These are phyloP conservation scores for Dictyostelium firmibasis DNA, from an alignment of 78 protist species.

Conservation along the genomic window DNA sequence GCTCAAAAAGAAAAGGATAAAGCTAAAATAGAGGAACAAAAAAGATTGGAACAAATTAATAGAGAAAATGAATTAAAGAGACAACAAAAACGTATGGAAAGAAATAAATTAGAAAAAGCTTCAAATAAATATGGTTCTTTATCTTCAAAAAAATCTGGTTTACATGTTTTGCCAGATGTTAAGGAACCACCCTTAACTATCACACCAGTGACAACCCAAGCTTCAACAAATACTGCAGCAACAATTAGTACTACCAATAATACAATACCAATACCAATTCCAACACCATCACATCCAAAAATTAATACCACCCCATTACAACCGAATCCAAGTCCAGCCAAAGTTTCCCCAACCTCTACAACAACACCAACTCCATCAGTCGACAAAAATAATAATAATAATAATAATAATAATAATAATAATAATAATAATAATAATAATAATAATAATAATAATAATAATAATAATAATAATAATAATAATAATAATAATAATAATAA, in stretches of 20 bases:
- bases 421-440: background rate
- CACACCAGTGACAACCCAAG: background rate
- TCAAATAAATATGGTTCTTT: background rate
- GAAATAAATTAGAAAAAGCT: slow-evolving; percentile 44
- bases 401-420: background rate
- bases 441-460: background rate
- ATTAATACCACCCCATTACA: background rate
- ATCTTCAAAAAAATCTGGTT: background rate
- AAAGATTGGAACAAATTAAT: background rate
- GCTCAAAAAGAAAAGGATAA: slow-evolving; percentile 17
- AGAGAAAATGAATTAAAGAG: slow-evolving; percentile 34
- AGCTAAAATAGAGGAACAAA: background rate
- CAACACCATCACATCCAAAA: background rate
- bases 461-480: background rate
- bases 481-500: background rate
- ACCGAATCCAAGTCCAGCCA: background rate
- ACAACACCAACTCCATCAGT: background rate
- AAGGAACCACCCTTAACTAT: background rate
- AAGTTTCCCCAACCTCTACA: background rate
- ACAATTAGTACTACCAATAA: slow-evolving; percentile 2
- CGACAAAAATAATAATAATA: background rate
- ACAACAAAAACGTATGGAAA: slow-evolving; percentile 42
- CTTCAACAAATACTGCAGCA: background rate
- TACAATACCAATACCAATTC: background rate
- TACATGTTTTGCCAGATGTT: slow-evolving; percentile 13